Conservation (phyloP, 2,329 filamentous ascomycete genomes). For the Exophiala phaeomuriformis region DNA sequence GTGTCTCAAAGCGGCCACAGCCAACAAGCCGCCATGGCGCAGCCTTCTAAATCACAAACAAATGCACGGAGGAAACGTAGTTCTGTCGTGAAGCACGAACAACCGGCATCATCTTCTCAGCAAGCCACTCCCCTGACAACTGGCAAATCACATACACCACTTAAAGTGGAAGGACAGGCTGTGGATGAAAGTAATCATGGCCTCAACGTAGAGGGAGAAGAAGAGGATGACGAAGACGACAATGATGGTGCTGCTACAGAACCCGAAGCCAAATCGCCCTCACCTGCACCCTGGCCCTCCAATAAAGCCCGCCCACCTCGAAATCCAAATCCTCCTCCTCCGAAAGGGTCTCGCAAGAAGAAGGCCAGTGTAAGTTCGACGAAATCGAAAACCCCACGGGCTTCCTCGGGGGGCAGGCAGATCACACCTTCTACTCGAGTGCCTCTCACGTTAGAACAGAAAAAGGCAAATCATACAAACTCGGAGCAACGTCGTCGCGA, state of each 20-base stretch:
- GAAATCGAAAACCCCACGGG: constrained; percentile 11
- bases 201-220: constrained; percentile 17
- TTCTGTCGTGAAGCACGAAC: constrained; percentile 17
- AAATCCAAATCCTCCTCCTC: constrained; percentile 11
- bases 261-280: constrained; percentile 13
- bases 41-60: constrained; percentile 9
- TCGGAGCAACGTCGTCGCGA: constrained; percentile 27
- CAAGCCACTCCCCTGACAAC: constrained; percentile 18
- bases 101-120: constrained; percentile 7
- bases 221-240: constrained; percentile 13
- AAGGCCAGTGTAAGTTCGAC: constrained; percentile 5
- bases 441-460: constrained; percentile 24
- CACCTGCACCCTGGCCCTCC: constrained; percentile 20
- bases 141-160: constrained; percentile 17
- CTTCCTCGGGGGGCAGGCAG: background rate
- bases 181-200: constrained; percentile 5
- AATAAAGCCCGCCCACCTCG: constrained; percentile 13
- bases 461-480: constrained; percentile 27
- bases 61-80: constrained; percentile 10
- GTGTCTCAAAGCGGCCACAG: constrained; percentile 9
- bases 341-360: constrained; percentile 12
- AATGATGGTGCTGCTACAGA: constrained; percentile 13
- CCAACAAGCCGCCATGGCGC: constrained; percentile 2
- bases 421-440: constrained; percentile 11
- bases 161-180: constrained; percentile 5